These are phyloP conservation scores for Funneliformis geosporum DNA, from an alignment of 192 early-diverging fungal genomes.

Conservation along the genomic window DNA sequence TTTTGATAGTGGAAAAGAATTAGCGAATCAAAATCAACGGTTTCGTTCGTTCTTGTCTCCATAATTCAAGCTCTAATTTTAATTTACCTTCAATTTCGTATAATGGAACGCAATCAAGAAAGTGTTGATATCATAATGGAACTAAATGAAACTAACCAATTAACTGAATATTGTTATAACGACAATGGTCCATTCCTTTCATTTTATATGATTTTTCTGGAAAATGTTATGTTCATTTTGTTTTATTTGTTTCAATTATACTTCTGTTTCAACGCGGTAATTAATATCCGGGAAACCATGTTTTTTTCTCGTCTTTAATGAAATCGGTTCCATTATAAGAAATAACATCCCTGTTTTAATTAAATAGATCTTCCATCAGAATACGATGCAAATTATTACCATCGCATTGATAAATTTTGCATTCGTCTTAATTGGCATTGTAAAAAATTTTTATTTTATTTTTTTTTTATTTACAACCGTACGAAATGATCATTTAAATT, in stretches of 20 bases:
- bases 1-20: background rate
- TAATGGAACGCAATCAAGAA: background rate
- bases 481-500: background rate
- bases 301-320: background rate
- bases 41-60: background rate
- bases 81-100: background rate
- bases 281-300: background rate
- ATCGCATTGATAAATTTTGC: background rate
- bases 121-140: background rate
- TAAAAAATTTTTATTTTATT: background rate
- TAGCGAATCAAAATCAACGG: background rate
- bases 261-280: background rate
- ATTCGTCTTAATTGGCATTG: background rate
- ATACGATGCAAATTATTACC: background rate
- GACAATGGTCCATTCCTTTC: background rate
- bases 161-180: background rate
- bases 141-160: background rate
- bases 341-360: background rate
- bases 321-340: too few relatives aligned
- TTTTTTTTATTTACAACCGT: background rate
- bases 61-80: background rate
- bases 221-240: background rate
- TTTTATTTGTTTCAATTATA: background rate
- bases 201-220: background rate
- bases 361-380: background rate